Evolutionary conservation across 768 basidiomycete species (phyloP).

Genomic region (Dioszegia crocea): DNA sequence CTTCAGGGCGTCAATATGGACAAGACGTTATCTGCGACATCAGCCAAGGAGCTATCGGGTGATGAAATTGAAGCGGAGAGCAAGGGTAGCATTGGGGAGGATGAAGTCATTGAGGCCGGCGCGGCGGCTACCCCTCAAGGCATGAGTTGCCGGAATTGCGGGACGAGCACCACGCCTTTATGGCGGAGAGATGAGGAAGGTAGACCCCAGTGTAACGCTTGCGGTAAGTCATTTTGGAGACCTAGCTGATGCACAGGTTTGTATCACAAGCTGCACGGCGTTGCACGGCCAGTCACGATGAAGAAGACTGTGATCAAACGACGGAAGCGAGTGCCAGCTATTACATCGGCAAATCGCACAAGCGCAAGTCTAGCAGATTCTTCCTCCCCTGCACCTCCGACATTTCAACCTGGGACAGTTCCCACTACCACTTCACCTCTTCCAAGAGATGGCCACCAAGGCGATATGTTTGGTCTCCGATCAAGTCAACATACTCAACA

Average conservation of each 20-base stretch:
- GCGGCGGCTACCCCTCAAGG: slow-evolving; percentile 42
- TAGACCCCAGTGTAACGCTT: slow-evolving; percentile 54
- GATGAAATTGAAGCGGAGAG: slow-evolving; percentile 10
- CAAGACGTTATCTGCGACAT: slow-evolving; percentile 13
- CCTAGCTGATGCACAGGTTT: slow-evolving; percentile 59
- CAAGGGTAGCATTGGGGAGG: slow-evolving; percentile 9
- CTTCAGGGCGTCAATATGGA: slow-evolving; percentile 14
- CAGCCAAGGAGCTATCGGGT: slow-evolving; percentile 2
- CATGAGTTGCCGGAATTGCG: slow-evolving; percentile 50
- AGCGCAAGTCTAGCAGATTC: slow-evolving; percentile 19
- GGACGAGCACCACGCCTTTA: slow-evolving; percentile 52
- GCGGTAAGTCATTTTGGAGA: slow-evolving; percentile 46
- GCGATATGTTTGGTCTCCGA: neutral
- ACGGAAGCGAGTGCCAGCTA: slow-evolving; percentile 92
- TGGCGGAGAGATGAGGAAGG: slow-evolving; percentile 55
- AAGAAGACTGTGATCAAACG: slow-evolving; percentile 99
- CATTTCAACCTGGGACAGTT: neutral
- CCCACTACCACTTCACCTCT: neutral
- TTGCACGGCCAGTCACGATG: slow-evolving; percentile 95
- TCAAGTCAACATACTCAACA: neutral
- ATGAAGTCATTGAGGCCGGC: slow-evolving; percentile 32
- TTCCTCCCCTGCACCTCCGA: neutral
- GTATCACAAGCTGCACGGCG: slow-evolving; percentile 97
- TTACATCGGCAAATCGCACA: slow-evolving; percentile 20
- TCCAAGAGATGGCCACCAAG: neutral